Evolutionary conservation across 176 grass and related monocot species (phyloP).

Genomic region (Avena eriantha): DNA sequence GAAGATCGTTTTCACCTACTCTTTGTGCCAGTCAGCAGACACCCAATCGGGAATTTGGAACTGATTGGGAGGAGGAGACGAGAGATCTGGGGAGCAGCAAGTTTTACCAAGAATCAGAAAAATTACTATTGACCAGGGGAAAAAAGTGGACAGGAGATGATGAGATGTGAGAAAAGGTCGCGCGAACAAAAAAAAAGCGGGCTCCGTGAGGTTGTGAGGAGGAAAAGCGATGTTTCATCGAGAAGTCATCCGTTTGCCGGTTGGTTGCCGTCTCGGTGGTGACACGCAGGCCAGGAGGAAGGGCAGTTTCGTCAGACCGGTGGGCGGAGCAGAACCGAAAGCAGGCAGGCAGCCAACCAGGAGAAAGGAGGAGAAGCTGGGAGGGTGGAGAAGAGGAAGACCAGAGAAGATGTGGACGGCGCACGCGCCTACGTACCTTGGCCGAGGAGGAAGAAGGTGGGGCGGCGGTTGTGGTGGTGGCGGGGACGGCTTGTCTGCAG

Average conservation of each 20-base stretch:
- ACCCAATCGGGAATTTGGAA: too few species aligned
- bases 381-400: background rate
- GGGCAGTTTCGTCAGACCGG: conserved; percentile 44
- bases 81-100: too few species aligned
- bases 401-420: background rate
- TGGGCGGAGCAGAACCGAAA: background rate
- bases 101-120: background rate
- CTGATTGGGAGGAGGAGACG: too few species aligned
- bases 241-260: conserved; percentile 33
- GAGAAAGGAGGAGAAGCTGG: background rate
- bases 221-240: conserved; percentile 53
- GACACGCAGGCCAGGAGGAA: background rate
- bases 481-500: background rate
- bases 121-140: too few species aligned
- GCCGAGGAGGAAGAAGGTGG: background rate
- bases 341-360: conserved; percentile 17
- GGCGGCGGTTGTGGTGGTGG: too few species aligned
- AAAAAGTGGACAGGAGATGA: background rate
- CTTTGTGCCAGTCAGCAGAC: too few species aligned
- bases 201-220: background rate
- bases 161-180: conserved; percentile 25
- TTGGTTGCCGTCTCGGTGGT: conserved; percentile 21
- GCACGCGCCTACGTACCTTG: conserved; percentile 26
- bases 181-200: conserved; percentile 35
- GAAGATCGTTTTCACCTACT: background rate